These are phyloP conservation scores for Keithomyces neogunnii DNA, from an alignment of 2,329 filamentous ascomycete genomes.

Conservation along the genomic window DNA sequence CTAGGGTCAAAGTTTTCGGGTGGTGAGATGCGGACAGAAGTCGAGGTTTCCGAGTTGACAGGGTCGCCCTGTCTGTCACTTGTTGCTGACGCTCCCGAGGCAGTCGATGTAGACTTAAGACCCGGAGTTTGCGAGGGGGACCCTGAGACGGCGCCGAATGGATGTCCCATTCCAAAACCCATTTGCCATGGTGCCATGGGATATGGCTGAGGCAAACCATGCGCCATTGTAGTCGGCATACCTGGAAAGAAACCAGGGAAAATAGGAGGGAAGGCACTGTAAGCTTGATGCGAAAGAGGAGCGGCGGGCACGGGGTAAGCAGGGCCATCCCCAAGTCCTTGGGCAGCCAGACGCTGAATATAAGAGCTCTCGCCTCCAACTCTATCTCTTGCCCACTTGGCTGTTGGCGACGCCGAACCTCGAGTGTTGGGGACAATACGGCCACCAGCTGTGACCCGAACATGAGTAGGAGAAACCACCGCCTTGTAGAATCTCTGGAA, in stretches of 20 bases:
- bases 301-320: conserved; percentile 6
- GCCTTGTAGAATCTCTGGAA: conserved; percentile 61
- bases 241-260: conserved; percentile 22
- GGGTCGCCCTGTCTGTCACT: conserved; percentile 22
- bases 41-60: conserved; percentile 22
- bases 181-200: conserved; percentile 33
- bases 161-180: conserved; percentile 24
- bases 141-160: conserved; percentile 17
- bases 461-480: conserved; percentile 58
- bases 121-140: conserved; percentile 15
- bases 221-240: conserved; percentile 20
- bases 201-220: conserved; percentile 21
- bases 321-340: conserved; percentile 6
- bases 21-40: conserved; percentile 25
- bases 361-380: conserved; percentile 12
- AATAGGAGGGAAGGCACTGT: conserved; percentile 21
- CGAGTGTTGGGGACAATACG: conserved; percentile 59
- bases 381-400: conserved; percentile 40
- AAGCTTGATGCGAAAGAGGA: conserved; percentile 16
- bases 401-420: conserved; percentile 40
- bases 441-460: conserved; percentile 59
- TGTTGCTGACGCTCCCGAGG: conserved; percentile 13
- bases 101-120: conserved; percentile 11
- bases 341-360: conserved; percentile 12
- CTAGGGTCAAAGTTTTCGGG: conserved; percentile 37